Conservation (phyloP, 2,329 filamentous ascomycete species). For the Diaporthe sp. region DNA sequence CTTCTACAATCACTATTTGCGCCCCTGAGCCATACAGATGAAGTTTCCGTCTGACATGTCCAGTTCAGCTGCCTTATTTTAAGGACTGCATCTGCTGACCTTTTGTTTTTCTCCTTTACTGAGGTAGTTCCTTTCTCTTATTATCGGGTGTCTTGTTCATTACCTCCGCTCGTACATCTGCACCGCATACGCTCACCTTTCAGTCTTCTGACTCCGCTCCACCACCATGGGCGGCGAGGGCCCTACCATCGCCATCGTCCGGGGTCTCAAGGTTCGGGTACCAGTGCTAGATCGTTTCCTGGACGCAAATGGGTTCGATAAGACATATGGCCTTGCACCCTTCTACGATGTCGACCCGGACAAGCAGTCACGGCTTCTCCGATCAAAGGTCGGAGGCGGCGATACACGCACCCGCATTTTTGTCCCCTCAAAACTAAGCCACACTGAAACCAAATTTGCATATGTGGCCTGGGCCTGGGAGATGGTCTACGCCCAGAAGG, state of each 20-base stretch:
- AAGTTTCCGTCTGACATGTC: not conserved
- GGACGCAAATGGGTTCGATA: conserved; percentile 13
- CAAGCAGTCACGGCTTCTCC: conserved; percentile 15
- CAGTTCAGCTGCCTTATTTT: not conserved
- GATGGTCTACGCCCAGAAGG: conserved; percentile 26
- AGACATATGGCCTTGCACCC: conserved; percentile 29
- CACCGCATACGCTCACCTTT: not conserved
- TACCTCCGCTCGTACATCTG: not conserved
- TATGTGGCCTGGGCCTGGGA: conserved; percentile 28
- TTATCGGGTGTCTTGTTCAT: not conserved
- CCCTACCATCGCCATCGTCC: conserved; percentile 14
- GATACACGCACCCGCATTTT: conserved; percentile 29
- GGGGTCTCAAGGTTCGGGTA: conserved; percentile 27
- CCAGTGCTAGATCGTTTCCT: conserved; percentile 26
- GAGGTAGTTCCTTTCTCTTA: not conserved
- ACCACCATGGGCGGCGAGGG: conserved; percentile 9
- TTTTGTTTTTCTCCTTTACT: not conserved
- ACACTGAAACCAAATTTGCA: conserved; percentile 25
- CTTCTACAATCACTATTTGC: not conserved
- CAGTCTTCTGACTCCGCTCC: not conserved
- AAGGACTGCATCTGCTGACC: not conserved
- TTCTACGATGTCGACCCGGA: conserved; percentile 34
- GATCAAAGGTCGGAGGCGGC: conserved; percentile 8
- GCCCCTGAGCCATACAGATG: not conserved
- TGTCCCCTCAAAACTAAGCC: not conserved